Evolutionary conservation across 441 rosid genomes (phyloP), one percentile per base, ranked within the genome.

Genomic region (Erodium texanum): DNA sequence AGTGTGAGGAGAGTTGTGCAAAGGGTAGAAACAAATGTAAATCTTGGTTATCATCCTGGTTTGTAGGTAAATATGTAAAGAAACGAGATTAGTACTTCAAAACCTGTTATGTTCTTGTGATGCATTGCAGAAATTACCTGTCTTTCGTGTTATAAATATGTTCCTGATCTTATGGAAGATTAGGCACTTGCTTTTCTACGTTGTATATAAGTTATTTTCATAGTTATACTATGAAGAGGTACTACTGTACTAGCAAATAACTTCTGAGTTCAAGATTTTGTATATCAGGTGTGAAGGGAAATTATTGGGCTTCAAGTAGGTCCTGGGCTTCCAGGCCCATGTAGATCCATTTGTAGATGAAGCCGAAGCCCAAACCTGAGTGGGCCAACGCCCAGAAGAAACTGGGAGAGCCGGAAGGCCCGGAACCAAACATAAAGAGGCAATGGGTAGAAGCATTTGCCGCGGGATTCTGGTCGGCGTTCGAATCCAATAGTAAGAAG

Each of bases 1-100:
- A 87, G 82, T 76, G 71, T 82, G 64, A 85, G 93, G 82, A 87
- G 93, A 83, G 89, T 74, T 15, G 85, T 73, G 24, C 88, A 85
- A 54, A 82, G 98, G 85, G 79, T 79, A 10, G 92, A 92, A 59
- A 67, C 84, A 20, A 82, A 81, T 66, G 81, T 67, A 24, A 82
- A 81, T 72, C 76, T 81, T 27, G 85, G 85, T 22, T 84, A 89
- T 66, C 90, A 81, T 71, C 82, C 92, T 22, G 78, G 86, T 62
- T 67, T 87, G 66, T 87, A 80, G 83, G 78, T 76, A 66, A 68
- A 76, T 48, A 8, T 38, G 43, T 38, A 38, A 9, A 38, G 11
- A 38, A 34, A 38, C 43, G 10, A 38, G 43, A 0, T 38, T 38
- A 32, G 70, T 64, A 48, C 62, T 67, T 24, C 32, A 70, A 8